A percentile compares a stretch with the other conserved stretches of the same genome.
phyloP scores from a whole-genome alignment of 2,329 filamentous ascomycete genomes.

The Epichloe sp. region DNA sequence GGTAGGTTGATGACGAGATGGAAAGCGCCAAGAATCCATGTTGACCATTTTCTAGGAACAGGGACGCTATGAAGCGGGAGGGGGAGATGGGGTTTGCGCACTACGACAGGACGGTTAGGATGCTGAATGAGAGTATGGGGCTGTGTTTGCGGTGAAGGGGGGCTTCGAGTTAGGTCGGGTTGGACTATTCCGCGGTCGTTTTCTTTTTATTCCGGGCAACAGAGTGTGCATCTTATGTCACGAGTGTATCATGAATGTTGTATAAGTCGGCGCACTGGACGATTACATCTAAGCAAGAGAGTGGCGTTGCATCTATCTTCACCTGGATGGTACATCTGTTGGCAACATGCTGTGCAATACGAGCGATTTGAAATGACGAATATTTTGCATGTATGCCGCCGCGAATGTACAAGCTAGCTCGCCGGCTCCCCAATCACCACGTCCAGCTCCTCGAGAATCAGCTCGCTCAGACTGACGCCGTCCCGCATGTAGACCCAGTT shows the following conservation, averaged over 20 bases:
- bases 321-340: too few relatives aligned
- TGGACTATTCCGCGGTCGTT: too few relatives aligned
- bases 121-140: conserved; percentile 63
- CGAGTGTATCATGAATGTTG: too few relatives aligned
- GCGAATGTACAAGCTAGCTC: conserved; percentile 9
- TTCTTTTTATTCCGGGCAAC: too few relatives aligned
- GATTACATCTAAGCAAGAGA: too few relatives aligned
- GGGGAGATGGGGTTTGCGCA: conserved; percentile 34
- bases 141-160: conserved; percentile 41
- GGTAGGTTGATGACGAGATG: conserved; percentile 11
- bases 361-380: background rate
- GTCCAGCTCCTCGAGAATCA: conserved; percentile 65
- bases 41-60: background rate
- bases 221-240: too few relatives aligned
- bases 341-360: background rate
- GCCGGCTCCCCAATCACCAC: conserved; percentile 38
- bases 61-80: conserved; percentile 10
- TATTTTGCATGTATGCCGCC: too few relatives aligned
- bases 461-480: conserved; percentile 56
- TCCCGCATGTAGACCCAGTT: conserved; percentile 85
- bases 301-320: too few relatives aligned
- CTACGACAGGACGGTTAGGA: conserved; percentile 56
- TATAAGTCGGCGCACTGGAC: too few relatives aligned
- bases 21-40: too few relatives aligned
- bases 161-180: too few relatives aligned